These are phyloP conservation scores for Hepatocystis sp. DNA, from an alignment of 169 alveolate genomes.

Conservation along the genomic window DNA sequence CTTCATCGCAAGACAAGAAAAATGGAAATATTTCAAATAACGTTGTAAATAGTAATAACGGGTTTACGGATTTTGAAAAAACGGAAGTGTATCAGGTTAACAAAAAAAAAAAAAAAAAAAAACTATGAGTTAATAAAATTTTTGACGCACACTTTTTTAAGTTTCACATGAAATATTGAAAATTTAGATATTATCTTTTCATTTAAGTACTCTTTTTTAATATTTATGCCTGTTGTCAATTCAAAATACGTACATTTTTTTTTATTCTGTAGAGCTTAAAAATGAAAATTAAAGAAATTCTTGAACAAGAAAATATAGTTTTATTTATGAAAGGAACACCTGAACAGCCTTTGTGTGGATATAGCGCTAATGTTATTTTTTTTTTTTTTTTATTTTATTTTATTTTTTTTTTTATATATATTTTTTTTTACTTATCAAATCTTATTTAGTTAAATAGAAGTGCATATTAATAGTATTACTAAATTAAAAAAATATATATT, in stretches of 20 bases:
- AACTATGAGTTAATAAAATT: too few relatives aligned
- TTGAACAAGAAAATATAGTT: slow-evolving; percentile 58
- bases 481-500: background rate
- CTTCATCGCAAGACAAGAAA: slow-evolving; percentile 18
- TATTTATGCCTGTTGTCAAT: too few relatives aligned
- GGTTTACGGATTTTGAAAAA: slow-evolving; percentile 61
- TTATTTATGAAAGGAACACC: slow-evolving; percentile 87
- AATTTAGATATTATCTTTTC: too few relatives aligned
- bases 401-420: slow-evolving; percentile 1
- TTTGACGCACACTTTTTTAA: background rate
- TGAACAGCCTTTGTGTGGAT: slow-evolving; percentile 85
- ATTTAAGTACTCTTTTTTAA: too few relatives aligned
- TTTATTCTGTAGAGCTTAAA: slow-evolving; percentile 57
- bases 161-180: background rate
- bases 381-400: slow-evolving; percentile 4
- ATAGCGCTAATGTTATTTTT: slow-evolving; percentile 78
- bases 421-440: background rate
- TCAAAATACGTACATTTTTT: too few relatives aligned
- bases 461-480: too few relatives aligned
- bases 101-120: background rate
- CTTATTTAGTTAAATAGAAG: too few relatives aligned
- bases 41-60: background rate
- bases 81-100: slow-evolving; percentile 68
- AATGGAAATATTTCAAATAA: slow-evolving; percentile 9
- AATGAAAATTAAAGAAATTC: slow-evolving; percentile 55